phyloP scores from a whole-genome alignment of 495 filamentous ascomycete species.

The Chaetomium tenue region DNA sequence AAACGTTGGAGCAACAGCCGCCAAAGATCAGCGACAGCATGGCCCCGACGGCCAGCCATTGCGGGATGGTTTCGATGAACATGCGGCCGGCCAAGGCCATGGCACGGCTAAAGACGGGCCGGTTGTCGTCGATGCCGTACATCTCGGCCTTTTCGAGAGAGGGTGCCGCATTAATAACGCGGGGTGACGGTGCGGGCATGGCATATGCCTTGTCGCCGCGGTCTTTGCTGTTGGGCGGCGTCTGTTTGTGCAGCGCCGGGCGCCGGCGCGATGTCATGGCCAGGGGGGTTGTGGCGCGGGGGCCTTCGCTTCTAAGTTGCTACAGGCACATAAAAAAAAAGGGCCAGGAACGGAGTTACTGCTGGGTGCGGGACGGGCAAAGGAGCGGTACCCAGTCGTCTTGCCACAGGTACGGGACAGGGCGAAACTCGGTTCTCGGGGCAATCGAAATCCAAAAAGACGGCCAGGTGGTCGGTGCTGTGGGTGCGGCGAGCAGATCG shows the following conservation, averaged over 20 bases:
- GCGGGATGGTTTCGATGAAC: constrained; percentile 61
- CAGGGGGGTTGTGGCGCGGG: constrained; percentile 26
- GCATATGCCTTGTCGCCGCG: constrained; percentile 35
- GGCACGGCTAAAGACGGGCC: constrained; percentile 52
- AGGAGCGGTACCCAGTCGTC: constrained; percentile 12
- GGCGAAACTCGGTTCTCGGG: not conserved
- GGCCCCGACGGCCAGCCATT: constrained; percentile 63
- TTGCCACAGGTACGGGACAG: constrained; percentile 7
- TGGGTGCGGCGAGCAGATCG: constrained; percentile 2
- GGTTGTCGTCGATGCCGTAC: constrained; percentile 56
- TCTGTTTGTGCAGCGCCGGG: constrained; percentile 38
- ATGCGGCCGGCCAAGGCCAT: constrained; percentile 55
- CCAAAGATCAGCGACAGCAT: constrained; percentile 93
- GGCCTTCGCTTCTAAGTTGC: constrained; percentile 14
- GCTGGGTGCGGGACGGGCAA: constrained; percentile 2
- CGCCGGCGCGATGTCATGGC: constrained; percentile 40
- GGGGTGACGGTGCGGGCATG: constrained; percentile 39
- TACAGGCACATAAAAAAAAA: constrained; percentile 26
- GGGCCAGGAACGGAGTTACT: not conserved
- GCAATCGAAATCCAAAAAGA: not conserved
- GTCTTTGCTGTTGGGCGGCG: constrained; percentile 34
- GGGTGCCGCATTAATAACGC: constrained; percentile 55
- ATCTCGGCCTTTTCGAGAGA: constrained; percentile 56
- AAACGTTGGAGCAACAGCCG: constrained; percentile 97
- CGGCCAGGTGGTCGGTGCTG: not conserved